These are phyloP conservation scores for Saturnispora diversa DNA, from an alignment of 805 yeast genomes.

Conservation along the genomic window DNA sequence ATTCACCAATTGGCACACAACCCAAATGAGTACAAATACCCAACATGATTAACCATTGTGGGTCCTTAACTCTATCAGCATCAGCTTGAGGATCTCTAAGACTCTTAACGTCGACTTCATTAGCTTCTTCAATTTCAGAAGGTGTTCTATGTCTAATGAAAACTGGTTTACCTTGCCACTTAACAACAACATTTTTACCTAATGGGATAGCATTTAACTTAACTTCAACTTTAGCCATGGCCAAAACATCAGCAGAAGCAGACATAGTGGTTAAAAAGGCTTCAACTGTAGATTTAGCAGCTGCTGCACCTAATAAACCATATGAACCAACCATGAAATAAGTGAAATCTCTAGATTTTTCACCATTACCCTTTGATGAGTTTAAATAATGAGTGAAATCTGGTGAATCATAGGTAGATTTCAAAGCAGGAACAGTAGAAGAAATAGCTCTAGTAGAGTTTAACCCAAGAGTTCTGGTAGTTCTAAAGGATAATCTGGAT, in stretches of 20 bases:
- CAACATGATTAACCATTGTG: constrained; percentile 98
- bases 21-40: constrained; percentile 99
- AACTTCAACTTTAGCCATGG: constrained; percentile 99
- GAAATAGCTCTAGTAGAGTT: constrained; percentile 42
- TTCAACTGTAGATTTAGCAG: constrained; percentile 94
- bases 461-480: constrained; percentile 24
- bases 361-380: constrained; percentile 54
- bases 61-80: constrained; percentile 87
- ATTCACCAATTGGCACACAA: constrained; percentile 99
- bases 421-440: constrained; percentile 42
- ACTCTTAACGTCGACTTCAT: constrained; percentile 60
- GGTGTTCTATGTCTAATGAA: constrained; percentile 98
- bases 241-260: constrained; percentile 98
- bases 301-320: constrained; percentile 85
- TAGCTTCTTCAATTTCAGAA: constrained; percentile 91
- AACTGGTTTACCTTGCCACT: constrained; percentile 99
- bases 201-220: constrained; percentile 88
- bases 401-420: constrained; percentile 84
- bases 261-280: constrained; percentile 87
- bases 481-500: constrained; percentile 27
- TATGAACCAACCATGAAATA: constrained; percentile 97
- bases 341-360: constrained; percentile 75
- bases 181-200: constrained; percentile 96
- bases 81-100: constrained; percentile 95
- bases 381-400: constrained; percentile 77